Conservation (phyloP, 768 basidiomycete genomes). For the Macrolepiota dolichaula region DNA sequence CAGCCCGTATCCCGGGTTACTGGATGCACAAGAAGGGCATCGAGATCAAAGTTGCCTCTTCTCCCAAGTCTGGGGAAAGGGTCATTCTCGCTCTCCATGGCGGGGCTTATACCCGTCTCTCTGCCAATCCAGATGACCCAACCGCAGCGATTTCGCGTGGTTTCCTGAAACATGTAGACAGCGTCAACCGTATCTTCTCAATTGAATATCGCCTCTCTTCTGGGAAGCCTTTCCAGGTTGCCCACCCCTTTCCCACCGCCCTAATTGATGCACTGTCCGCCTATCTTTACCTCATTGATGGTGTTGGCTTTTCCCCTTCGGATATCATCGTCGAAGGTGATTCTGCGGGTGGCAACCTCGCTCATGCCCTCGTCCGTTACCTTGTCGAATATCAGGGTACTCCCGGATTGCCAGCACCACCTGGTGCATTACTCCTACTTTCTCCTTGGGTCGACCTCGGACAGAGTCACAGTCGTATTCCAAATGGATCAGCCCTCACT, state of each 20-base stretch:
- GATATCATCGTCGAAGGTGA: slow-evolving; percentile 71
- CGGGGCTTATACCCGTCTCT: slow-evolving; percentile 50
- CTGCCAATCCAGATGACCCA: slow-evolving; percentile 53
- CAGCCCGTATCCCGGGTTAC: slow-evolving; percentile 51
- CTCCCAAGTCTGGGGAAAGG: slow-evolving; percentile 48
- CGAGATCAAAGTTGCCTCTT: slow-evolving; percentile 29
- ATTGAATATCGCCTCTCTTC: slow-evolving; percentile 73
- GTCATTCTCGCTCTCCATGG: slow-evolving; percentile 64
- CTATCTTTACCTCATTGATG: slow-evolving; percentile 65
- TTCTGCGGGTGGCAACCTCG: slow-evolving; percentile 76
- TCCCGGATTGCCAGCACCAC: slow-evolving; percentile 36
- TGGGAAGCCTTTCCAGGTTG: slow-evolving; percentile 33
- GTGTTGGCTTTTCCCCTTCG: slow-evolving; percentile 50
- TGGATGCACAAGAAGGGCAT: slow-evolving; percentile 46
- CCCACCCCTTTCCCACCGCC: slow-evolving; percentile 70
- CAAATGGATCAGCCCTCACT: slow-evolving; percentile 33
- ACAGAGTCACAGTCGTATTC: slow-evolving; percentile 30
- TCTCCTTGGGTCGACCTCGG: slow-evolving; percentile 58
- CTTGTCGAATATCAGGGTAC: slow-evolving; percentile 45
- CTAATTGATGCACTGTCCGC: slow-evolving; percentile 73
- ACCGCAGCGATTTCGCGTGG: slow-evolving; percentile 43
- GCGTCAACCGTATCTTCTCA: slow-evolving; percentile 49
- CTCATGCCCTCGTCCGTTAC: slow-evolving; percentile 58
- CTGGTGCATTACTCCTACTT: slow-evolving; percentile 47
- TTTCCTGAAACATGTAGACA: slow-evolving; percentile 40